Evolutionary conservation across 768 basidiomycete genomes (phyloP), one percentile per base, ranked within the genome.

Genomic region (Porphyrellus cyaneotinctus): DNA sequence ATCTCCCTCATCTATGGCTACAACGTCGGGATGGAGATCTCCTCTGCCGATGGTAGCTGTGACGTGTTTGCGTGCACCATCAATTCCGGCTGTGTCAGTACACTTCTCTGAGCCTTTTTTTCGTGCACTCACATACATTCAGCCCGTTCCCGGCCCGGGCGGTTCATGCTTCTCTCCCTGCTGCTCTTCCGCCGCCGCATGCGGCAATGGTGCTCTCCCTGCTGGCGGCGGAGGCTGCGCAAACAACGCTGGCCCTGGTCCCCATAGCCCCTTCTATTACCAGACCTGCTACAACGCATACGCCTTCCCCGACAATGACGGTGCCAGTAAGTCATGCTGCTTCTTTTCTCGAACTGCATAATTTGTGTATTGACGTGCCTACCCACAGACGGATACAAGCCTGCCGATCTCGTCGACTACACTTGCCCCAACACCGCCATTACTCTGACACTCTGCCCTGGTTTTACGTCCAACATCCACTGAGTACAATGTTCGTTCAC

Each of bases 21-120:
- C 51, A 70, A 70, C 13, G 66, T 70, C 18, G 66, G 66, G 26
- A 68, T 68, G 68, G n/a, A 70, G 43, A 70, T 68, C 14, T 70
- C 66, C 20, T 68, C 68, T 0, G 48, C 59, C 2, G 62, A 70
- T 33, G 0, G 11, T 2, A 41, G 49, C 46, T 68, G 66, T n/a
- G 66, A 68, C 12, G 57, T 53, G 15, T 68, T 64, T 24, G 66
- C 68, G n/a, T 68, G 68, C 35, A 70, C 62, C 5, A 66, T 68
- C 28, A 39, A 45, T 24, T 70, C 68, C 1, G 64, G 68, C 26
- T 70, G 66, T 32, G 68, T 68, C 38, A 64, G 68, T 59, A 20
- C 4, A 43, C 18, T 6, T 44, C 38, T 22, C 10, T 1, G 0
- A 13, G 2, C 13, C 2, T 22, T 20, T 24, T 18, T 32, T 39